phyloP scores from a whole-genome alignment of 176 grass and related monocot genomes.

The Musa troglodytarum region DNA sequence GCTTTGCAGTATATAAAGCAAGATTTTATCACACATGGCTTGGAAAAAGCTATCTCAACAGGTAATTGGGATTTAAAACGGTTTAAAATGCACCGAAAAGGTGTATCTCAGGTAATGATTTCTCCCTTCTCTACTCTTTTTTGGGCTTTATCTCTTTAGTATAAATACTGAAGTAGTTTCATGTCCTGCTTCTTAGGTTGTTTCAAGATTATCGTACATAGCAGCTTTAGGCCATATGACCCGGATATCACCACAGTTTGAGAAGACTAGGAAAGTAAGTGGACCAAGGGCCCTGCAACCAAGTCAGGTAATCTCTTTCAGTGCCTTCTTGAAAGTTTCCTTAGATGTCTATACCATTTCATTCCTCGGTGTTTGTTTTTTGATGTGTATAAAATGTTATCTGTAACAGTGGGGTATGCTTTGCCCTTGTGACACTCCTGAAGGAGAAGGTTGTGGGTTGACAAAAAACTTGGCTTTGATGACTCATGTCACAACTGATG shows the following conservation, averaged over 20 bases:
- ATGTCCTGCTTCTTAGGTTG: slow-evolving; percentile 43
- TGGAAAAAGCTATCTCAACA: slow-evolving; percentile 84
- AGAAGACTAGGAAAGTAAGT: slow-evolving; percentile 96
- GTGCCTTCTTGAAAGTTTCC: background rate
- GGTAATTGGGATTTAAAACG: slow-evolving; percentile 96
- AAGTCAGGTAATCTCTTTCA: slow-evolving; percentile 56
- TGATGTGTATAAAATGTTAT: slow-evolving; percentile 2
- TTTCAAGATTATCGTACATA: slow-evolving; percentile 90
- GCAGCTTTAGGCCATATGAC: slow-evolving; percentile 92
- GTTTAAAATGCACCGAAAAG: slow-evolving; percentile 93
- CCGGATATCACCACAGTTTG: slow-evolving; percentile 94
- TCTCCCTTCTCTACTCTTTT: slow-evolving; percentile 9
- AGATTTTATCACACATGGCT: slow-evolving; percentile 48
- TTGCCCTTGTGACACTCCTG: slow-evolving; percentile 96
- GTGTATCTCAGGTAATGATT: slow-evolving; percentile 79
- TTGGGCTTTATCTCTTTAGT: background rate
- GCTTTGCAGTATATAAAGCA: slow-evolving; percentile 26
- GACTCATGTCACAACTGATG: slow-evolving; percentile 90
- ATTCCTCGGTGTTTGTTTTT: background rate
- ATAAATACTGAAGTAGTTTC: background rate
- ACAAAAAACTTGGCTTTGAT: slow-evolving; percentile 97
- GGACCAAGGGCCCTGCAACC: slow-evolving; percentile 96
- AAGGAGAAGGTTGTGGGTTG: slow-evolving; percentile 96
- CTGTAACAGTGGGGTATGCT: slow-evolving; percentile 96
- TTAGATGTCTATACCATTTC: background rate